Evolutionary conservation across 192 early-diverging fungal species (phyloP).

Genomic region (Spinellus fusiger): DNA sequence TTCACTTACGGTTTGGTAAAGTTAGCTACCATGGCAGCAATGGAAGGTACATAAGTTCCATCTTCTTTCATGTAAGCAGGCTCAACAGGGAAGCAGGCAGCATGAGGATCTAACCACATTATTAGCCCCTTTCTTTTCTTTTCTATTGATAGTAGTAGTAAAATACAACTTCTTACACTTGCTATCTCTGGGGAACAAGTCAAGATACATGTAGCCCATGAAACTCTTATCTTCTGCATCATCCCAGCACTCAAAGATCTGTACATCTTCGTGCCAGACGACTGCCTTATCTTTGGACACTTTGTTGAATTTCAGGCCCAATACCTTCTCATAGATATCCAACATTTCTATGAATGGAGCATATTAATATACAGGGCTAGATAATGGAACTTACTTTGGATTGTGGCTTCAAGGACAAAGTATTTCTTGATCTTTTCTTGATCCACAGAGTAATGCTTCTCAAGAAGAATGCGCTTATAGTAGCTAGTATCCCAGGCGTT

Average conservation of each 20-base stretch:
- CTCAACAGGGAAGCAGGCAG: constrained; percentile 76
- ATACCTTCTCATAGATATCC: constrained; percentile 68
- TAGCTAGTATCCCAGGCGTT: constrained; percentile 71
- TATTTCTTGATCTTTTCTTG: constrained; percentile 77
- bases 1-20: constrained; percentile 52
- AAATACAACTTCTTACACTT: constrained; percentile 45
- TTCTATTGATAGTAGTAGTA: background rate
- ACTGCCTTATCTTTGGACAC: constrained; percentile 41
- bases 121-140: background rate
- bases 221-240: constrained; percentile 47
- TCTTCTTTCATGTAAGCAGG: constrained; percentile 53
- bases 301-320: constrained; percentile 63
- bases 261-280: constrained; percentile 79
- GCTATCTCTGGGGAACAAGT: constrained; percentile 67
- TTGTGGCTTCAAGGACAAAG: constrained; percentile 47
- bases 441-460: constrained; percentile 70
- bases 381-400: constrained; percentile 5
- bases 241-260: constrained; percentile 73
- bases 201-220: constrained; percentile 70
- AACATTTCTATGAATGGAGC: constrained; percentile 48
- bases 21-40: constrained; percentile 69
- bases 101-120: constrained; percentile 43
- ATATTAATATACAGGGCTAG: background rate
- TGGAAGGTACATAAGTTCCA: constrained; percentile 52
- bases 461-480: constrained; percentile 66